A percentile compares a stretch with the other conserved stretches of the same genome.
Evolutionary conservation across 2,329 filamentous ascomycete species (phyloP).

Genomic region (Curvularia sp.): DNA sequence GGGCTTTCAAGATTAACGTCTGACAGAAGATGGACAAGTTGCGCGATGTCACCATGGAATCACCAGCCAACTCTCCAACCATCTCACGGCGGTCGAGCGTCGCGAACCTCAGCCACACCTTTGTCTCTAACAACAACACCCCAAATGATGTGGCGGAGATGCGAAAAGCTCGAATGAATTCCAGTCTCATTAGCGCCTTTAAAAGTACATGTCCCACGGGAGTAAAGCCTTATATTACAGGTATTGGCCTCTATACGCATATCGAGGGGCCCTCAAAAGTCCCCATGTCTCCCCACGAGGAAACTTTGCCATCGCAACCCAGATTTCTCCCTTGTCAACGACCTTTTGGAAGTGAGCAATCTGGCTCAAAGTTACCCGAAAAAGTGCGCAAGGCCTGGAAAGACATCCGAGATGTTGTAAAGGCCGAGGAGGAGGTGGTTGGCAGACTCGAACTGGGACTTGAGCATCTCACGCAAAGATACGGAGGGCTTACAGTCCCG

Average conservation of each 20-base stretch:
- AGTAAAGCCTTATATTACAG: constrained; percentile 22
- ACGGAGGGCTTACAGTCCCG: constrained; percentile 2
- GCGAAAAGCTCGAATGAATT: constrained; percentile 30
- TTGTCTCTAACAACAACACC: constrained; percentile 4
- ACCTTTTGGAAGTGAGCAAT: not conserved
- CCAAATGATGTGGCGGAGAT: constrained; percentile 20
- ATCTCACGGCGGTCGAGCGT: not conserved
- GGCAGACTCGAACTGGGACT: constrained; percentile 5
- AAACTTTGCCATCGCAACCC: not conserved
- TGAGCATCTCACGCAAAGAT: constrained; percentile 7
- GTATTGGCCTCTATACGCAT: constrained; percentile 41
- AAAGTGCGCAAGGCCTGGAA: constrained; percentile 4
- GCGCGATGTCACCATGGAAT: not conserved
- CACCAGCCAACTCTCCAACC: not conserved
- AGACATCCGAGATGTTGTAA: not conserved
- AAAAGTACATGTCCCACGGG: constrained; percentile 4
- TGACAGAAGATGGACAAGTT: not conserved
- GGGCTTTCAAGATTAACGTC: not conserved
- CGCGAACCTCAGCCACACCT: not conserved
- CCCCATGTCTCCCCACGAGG: not conserved
- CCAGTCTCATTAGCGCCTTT: constrained; percentile 27
- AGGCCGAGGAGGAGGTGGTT: constrained; percentile 6
- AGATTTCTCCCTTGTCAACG: constrained; percentile 6
- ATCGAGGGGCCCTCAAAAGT: constrained; percentile 11
- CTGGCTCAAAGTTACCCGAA: not conserved